phyloP scores from a whole-genome alignment of 2,329 filamentous ascomycete genomes.

The Kalmusia sp. region DNA sequence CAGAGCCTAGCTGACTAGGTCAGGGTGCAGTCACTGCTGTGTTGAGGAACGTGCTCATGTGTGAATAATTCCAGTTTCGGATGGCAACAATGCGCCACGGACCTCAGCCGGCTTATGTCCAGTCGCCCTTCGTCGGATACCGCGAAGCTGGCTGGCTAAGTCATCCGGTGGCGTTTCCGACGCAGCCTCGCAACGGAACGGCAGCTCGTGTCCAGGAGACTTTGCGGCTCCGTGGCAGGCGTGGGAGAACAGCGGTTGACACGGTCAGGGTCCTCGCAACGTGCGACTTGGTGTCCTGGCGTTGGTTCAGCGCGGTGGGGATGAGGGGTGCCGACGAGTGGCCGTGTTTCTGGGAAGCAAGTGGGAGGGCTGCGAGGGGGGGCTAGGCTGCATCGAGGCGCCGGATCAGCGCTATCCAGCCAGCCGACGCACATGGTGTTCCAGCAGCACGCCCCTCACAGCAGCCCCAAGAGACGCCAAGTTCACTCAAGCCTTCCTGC shows the following conservation, averaged over 20 bases:
- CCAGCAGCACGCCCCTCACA: slow-evolving; percentile 14
- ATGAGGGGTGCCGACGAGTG: neutral
- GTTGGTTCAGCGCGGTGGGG: neutral
- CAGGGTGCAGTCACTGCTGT: neutral
- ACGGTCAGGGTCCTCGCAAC: neutral
- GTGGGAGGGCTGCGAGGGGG: too few relatives aligned
- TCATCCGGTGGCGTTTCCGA: neutral
- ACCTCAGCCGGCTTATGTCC: neutral
- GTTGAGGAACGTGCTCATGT: neutral
- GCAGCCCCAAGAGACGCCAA: slow-evolving; percentile 23
- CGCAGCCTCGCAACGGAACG: neutral
- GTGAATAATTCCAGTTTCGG: neutral
- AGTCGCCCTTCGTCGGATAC: neutral
- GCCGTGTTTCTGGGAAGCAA: neutral
- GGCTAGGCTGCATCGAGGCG: slow-evolving; percentile 2
- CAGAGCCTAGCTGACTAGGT: too few relatives aligned
- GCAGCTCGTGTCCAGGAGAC: neutral
- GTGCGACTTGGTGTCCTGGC: neutral
- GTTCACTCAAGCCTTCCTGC: slow-evolving; percentile 29
- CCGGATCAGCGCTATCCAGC: slow-evolving; percentile 9
- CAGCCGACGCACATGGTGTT: slow-evolving; percentile 16
- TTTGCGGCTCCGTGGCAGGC: neutral
- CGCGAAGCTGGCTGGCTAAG: neutral
- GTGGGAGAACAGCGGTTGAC: neutral
- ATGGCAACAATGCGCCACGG: neutral